Evolutionary conservation across 225 moss, liverwort and hornwort species (phyloP).

Genomic region (Polytrichum commune): DNA sequence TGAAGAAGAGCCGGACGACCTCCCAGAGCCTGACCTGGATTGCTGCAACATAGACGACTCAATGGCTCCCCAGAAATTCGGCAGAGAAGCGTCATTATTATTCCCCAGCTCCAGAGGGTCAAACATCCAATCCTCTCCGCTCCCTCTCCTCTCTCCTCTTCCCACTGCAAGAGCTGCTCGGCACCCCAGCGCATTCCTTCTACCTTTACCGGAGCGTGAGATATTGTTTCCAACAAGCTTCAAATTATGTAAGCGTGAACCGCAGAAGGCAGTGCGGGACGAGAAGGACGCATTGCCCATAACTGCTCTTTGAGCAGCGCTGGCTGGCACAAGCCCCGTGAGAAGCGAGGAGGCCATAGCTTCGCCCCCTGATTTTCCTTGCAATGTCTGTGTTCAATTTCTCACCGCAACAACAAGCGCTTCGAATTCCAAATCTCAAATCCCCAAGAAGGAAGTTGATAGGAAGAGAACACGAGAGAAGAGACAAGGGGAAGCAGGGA

Average conservation of each 20-base stretch:
- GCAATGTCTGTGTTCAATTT: no score
- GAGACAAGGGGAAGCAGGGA: no score
- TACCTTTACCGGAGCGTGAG: conserved; percentile 3
- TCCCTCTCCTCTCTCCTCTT: conserved; percentile 19
- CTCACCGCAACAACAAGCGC: no score
- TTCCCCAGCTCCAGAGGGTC: conserved; percentile 46
- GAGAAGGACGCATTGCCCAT: conserved; percentile 3
- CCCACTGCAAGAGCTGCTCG: conserved; percentile 44
- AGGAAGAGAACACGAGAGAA: no score
- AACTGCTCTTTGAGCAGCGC: conserved; percentile 6
- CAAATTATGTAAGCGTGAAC: conserved; percentile 18
- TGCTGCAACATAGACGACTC: conserved; percentile 35
- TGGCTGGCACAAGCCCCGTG: conserved; percentile 23
- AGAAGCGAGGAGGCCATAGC: conserved; percentile 37
- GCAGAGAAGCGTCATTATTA: conserved; percentile 1
- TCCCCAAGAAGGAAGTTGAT: no score
- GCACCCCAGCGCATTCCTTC: conserved; percentile 12
- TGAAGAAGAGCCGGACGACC: conserved; percentile 17
- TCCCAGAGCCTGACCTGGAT: conserved; percentile 47
- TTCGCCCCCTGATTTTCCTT: background rate
- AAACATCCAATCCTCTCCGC: conserved; percentile 44
- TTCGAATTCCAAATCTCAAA: background rate
- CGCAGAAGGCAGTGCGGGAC: conserved; percentile 16
- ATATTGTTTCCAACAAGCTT: background rate
- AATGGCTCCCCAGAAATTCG: conserved; percentile 32